Base-by-base conservation (phyloP, 2,329 filamentous ascomycete genomes). In the Phyllachora maydis region DNA sequence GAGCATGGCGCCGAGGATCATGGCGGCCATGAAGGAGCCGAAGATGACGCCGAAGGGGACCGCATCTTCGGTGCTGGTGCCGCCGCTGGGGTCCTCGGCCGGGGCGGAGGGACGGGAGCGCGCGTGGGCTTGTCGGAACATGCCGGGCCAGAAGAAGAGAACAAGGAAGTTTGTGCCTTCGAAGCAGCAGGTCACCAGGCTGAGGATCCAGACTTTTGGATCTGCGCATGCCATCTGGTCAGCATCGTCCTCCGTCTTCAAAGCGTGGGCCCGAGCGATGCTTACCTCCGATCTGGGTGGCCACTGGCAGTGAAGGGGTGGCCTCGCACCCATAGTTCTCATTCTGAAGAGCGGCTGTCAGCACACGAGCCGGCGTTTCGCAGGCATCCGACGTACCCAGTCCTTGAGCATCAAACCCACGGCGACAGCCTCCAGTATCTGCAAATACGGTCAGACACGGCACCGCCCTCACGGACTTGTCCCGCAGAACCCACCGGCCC, bases 41-140 rank as follows among this genome's bases (percentile, higher is more conserved):
- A 67, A 66, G 21, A 64, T 57, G 24, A 64, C 48, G 6, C 61
- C 32, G 11, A 31, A 33, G 3, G 32, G 30, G 4, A 33, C 23
- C 15, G 27, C 30, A 10, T 27, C 25, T n/a, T n/a, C n/a, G n/a
- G n/a, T n/a, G n/a, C n/a, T n/a, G n/a, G n/a, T n/a, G n/a, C n/a
- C n/a, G n/a, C n/a, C n/a, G n/a, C n/a, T n/a, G n/a, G n/a, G n/a
- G n/a, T n/a, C n/a, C n/a, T n/a, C n/a, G n/a, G n/a, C n/a, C 8
- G 16, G 19, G 5, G 15, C 19, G 16, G 24, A 8, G 8, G 25
- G 25, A 14, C 31, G 24, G 8, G 29, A 26, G 18, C 18, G 20
- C 10, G 30, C 22, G 24, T 41, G 39, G n/a, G 43, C 41, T 5
- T 34, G 30, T 25, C 43, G 38, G 7, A 45, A 28, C 8, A 39